Evolutionary conservation across 2,329 filamentous ascomycete genomes (phyloP).

Genomic region (Neofusicoccum ribis): DNA sequence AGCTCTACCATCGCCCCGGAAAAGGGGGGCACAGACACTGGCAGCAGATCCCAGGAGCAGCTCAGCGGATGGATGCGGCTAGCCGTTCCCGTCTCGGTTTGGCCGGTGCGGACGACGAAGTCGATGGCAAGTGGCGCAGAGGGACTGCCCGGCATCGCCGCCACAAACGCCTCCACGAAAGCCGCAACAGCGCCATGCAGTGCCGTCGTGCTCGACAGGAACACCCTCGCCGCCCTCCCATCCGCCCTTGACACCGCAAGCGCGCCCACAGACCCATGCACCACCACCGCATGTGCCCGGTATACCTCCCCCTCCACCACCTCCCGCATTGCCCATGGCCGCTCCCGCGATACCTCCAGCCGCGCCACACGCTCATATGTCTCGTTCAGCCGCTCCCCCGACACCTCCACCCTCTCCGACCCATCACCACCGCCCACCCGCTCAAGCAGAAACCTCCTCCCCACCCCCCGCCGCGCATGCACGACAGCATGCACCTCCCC

Average conservation of each 20-base stretch:
- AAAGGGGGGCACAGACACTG: background rate
- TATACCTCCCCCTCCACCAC: background rate
- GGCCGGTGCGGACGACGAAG: background rate
- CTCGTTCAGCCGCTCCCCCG: background rate
- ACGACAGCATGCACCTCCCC: background rate
- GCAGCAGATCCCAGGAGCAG: background rate
- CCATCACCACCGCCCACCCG: background rate
- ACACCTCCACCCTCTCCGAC: background rate
- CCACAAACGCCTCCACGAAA: slow-evolving; percentile 4
- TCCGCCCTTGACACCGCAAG: background rate
- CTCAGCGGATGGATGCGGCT: background rate
- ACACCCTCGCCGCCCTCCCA: background rate
- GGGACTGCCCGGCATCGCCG: background rate
- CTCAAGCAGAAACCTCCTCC: background rate
- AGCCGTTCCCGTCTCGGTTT: slow-evolving; percentile 1
- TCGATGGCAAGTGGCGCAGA: background rate
- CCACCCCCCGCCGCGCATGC: background rate
- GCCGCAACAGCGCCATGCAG: background rate
- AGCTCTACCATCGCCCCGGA: background rate
- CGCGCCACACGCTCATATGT: slow-evolving; percentile 8
- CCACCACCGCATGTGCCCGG: background rate
- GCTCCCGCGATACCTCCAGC: background rate
- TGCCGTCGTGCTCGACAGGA: background rate
- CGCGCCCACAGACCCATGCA: background rate
- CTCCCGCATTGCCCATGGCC: slow-evolving; percentile 15